Evolutionary conservation across 2,329 filamentous ascomycete species (phyloP).

Genomic region (Colletotrichum brevisporum): DNA sequence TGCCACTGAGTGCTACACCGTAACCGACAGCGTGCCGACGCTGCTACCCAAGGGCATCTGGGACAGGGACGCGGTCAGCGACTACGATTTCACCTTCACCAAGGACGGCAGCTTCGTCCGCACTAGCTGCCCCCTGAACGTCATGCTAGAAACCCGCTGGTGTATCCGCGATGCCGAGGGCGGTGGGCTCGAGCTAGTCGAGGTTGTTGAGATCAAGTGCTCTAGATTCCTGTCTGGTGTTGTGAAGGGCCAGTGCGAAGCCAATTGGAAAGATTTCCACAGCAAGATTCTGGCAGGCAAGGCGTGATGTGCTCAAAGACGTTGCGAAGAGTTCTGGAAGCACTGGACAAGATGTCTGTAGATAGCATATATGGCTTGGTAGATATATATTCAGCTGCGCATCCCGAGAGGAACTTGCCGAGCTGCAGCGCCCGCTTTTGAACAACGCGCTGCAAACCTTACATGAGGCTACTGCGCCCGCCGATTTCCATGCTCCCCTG

Average conservation of each 20-base stretch:
- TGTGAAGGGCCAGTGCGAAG: slow-evolving; percentile 66
- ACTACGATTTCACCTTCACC: slow-evolving; percentile 66
- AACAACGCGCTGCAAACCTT: slow-evolving; percentile 35
- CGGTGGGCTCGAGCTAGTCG: slow-evolving; percentile 58
- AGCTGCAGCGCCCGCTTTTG: neutral
- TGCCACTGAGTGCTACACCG: slow-evolving; percentile 58
- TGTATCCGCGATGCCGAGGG: slow-evolving; percentile 48
- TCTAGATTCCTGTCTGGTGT: slow-evolving; percentile 64
- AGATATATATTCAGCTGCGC: slow-evolving; percentile 9
- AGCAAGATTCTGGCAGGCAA: slow-evolving; percentile 56
- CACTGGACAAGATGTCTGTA: neutral
- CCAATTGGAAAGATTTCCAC: slow-evolving; percentile 65
- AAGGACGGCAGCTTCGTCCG: slow-evolving; percentile 66
- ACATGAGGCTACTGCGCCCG: slow-evolving; percentile 95
- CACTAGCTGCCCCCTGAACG: slow-evolving; percentile 64
- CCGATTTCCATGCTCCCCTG: slow-evolving; percentile 94
- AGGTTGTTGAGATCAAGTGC: slow-evolving; percentile 65
- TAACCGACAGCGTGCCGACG: slow-evolving; percentile 65
- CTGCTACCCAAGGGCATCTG: slow-evolving; percentile 69
- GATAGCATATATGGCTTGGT: neutral
- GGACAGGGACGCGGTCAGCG: slow-evolving; percentile 68
- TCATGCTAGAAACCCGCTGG: slow-evolving; percentile 70
- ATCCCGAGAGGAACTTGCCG: neutral
- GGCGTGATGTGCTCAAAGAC: neutral
- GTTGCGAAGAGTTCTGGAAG: neutral